Evolutionary conservation across 2,329 filamentous ascomycete genomes (phyloP), one percentile per base, ranked within the genome.

Genomic region (Calycina herbarum): DNA sequence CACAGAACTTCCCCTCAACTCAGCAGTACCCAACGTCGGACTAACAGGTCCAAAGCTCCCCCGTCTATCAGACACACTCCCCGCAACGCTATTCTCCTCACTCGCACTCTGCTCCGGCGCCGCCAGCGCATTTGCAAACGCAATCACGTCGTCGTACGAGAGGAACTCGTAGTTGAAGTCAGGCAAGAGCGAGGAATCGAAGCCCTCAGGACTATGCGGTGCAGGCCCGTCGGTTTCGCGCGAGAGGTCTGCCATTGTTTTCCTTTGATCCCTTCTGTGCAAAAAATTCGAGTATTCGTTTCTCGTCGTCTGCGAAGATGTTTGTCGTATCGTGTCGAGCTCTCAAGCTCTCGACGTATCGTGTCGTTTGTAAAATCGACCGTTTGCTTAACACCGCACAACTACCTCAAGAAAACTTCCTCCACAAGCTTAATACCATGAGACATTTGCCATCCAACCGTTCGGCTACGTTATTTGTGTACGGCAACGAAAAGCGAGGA

Each of bases 81-180:
- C 58, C 15, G 20, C 27, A 0, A 57, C 57, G 40, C 61, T 64
- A 15, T 63, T 65, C 0, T 64, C 63, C 6, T 63, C 66, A 0
- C 62, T 63, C 7, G 68, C 64, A 2, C 73, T 42, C 54, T 90
- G 86, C 67, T 96, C 93, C 0, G 94, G 93, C 1, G 91, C 92
- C n/a, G 87, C 85, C 8, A 97, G 85, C 8, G 94, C 94, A 66
- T 86, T 86, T 67, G 90, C 89, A 77, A 98, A 98, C 63, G 90
- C 89, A 45, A 85, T 82, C 38, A 97, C 82, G 74, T 96, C 90
- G 66, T 86, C 86, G 51, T 88, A 82, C 57, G 85, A 79, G 71
- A 96, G 82, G 76, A 97, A 97, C 64, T 95, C 88, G 73, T 85
- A 84, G 76, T 94, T 85, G 77, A 83, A 87, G 77, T 97, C 93